These are phyloP conservation scores for Xylaria sp. DNA, from an alignment of 2,329 filamentous ascomycete genomes.

Conservation along the genomic window DNA sequence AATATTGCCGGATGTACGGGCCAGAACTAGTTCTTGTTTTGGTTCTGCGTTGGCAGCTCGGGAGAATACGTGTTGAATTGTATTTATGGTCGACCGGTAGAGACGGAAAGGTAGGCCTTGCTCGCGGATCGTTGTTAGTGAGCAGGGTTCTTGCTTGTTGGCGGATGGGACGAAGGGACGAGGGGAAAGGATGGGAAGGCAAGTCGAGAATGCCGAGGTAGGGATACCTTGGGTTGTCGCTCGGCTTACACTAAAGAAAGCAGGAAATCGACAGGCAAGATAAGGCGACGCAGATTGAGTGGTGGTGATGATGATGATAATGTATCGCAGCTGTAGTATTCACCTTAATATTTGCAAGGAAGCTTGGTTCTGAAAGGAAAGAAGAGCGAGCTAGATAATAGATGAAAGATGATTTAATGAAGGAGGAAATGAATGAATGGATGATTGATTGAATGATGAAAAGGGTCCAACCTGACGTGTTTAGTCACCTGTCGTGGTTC, in stretches of 20 bases:
- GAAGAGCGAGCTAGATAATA: background rate
- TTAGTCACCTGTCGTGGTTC: background rate
- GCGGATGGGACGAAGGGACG: background rate
- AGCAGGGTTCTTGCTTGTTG: background rate
- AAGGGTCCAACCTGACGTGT: background rate
- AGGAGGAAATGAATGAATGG: background rate
- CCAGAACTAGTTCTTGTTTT: background rate
- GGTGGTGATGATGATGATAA: too few relatives aligned
- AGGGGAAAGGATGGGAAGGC: background rate
- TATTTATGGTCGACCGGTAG: background rate
- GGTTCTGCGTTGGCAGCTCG: too few relatives aligned
- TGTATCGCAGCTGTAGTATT: background rate
- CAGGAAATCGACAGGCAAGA: background rate
- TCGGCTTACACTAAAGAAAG: background rate
- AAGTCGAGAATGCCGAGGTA: background rate
- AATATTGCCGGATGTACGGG: background rate
- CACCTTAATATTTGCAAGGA: background rate
- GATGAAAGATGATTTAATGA: background rate
- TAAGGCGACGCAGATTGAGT: too few relatives aligned
- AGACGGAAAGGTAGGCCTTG: background rate
- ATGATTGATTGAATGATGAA: constrained; percentile 4
- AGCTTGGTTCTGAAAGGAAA: background rate
- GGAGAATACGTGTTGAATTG: too few relatives aligned
- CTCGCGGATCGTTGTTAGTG: constrained; percentile 24
- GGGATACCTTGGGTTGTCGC: background rate